These are phyloP conservation scores for Xenosphaeropsis pyriputrescens DNA, from an alignment of 2,329 filamentous ascomycete species.

Conservation along the genomic window DNA sequence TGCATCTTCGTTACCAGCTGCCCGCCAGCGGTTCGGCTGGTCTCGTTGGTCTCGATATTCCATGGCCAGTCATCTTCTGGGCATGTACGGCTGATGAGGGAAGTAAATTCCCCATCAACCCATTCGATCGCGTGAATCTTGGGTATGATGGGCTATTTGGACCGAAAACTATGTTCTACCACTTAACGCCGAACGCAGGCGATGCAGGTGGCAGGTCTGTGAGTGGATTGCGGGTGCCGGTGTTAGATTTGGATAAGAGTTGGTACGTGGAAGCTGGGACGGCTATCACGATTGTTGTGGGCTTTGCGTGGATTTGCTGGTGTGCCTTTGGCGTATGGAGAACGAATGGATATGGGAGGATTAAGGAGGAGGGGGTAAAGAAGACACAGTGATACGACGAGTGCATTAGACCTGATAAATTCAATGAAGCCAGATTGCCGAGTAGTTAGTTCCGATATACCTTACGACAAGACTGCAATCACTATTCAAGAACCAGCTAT, in stretches of 20 bases:
- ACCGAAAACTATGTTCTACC: conserved; percentile 69
- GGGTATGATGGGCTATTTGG: conserved; percentile 76
- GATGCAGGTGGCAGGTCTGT: conserved; percentile 2
- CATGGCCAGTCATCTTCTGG: conserved; percentile 83
- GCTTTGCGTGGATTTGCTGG: conserved; percentile 57
- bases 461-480: too few species aligned
- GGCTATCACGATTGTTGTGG: conserved; percentile 39
- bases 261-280: conserved; percentile 38
- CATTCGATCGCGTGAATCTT: conserved; percentile 74
- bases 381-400: conserved; percentile 8
- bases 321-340: conserved; percentile 13
- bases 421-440: too few species aligned
- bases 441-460: too few species aligned
- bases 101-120: conserved; percentile 57
- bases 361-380: not conserved
- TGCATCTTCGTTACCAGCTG: conserved; percentile 72
- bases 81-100: conserved; percentile 58
- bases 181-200: conserved; percentile 36
- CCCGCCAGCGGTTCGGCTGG: conserved; percentile 36
- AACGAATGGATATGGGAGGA: conserved; percentile 10
- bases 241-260: conserved; percentile 38
- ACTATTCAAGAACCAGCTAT: too few species aligned
- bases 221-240: conserved; percentile 42
- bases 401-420: too few species aligned
- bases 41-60: conserved; percentile 40